phyloP scores from a whole-genome alignment of 768 basidiomycete species.

The Dacryopinax spathularia region DNA sequence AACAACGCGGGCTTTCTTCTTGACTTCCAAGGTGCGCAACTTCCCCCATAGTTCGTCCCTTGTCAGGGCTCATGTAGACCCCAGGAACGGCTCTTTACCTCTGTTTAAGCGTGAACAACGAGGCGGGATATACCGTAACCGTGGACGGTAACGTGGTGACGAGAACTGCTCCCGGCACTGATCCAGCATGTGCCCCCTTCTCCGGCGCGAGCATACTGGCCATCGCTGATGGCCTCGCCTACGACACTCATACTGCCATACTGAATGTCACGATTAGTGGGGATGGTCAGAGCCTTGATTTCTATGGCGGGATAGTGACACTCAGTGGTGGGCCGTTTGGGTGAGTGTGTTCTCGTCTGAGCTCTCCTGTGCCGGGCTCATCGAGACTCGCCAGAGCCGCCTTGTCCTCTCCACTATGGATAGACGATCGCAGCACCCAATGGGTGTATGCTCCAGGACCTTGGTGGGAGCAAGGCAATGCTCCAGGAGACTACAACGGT shows the following conservation, averaged over 20 bases:
- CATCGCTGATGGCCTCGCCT: neutral
- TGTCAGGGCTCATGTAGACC: neutral
- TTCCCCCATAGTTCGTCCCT: too few relatives aligned
- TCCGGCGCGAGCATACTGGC: neutral
- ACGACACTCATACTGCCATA: neutral
- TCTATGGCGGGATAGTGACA: neutral
- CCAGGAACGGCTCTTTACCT: neutral
- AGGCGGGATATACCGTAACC: neutral
- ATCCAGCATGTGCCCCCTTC: neutral
- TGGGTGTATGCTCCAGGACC: neutral
- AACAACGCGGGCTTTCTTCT: neutral
- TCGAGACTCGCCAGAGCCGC: neutral
- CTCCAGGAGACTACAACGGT: neutral
- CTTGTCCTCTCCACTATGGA: neutral
- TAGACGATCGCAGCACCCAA: neutral
- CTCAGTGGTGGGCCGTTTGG: neutral
- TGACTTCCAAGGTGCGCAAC: neutral
- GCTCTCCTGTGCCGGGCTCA: neutral
- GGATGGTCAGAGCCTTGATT: neutral
- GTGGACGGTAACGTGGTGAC: neutral
- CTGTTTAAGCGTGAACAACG: neutral
- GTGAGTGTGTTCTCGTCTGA: neutral
- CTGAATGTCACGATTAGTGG: neutral
- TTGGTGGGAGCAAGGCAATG: neutral
- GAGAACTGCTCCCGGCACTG: neutral